Base-by-base conservation (phyloP, 176 grass and related monocot genomes). In the Poa pratensis region DNA sequence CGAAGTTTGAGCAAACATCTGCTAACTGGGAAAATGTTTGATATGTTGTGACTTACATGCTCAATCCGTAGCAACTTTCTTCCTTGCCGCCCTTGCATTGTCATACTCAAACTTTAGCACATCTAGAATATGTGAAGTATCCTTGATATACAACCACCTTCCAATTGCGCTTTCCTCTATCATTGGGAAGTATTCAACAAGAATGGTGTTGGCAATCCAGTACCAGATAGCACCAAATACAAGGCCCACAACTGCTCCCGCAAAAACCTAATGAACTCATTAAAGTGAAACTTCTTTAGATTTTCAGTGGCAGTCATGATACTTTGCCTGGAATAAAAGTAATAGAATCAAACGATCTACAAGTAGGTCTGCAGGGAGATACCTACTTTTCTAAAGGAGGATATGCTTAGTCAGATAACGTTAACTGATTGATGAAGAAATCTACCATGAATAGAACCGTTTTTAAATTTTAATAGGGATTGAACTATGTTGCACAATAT, bases 61-160 rank as follows among this genome's bases (percentile, higher is more conserved):
- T 98, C 91, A 96, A 89, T 99, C 96, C 67, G 92, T 90, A 54
- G 96, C 69, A 69, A 92, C 78, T 89, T 99, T 99, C 87, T 95
- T 96, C 81, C 91, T 79, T 63, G 93, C 96, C 59, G 93, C 91
- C 87, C 96, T 95, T 34, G 91, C 96, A 51, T 99, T 99, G 60
- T 99, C 94, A 76, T 99, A 99, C 84, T 99, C 96, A 61, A 96
- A 99, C 88, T 99, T 95, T 30, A 96, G 88, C 50, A 92, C 91
- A 81, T 99, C 86, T 23, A 82, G 93, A 82, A 99, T 94, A 66
- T 99, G 96, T 32, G 96, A 96, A 3, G 93, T 94, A 83, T 99
- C 96, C 84, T 99, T 99, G 58, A 99, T 90, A 76, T 94, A 99
- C 7, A 99, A 60, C 87, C 83, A 92, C 75, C 88, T 93, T 37